Evolutionary conservation across 208 protist genomes (phyloP), one percentile per base, ranked within the genome.

Genomic region (Trypanosomatidae sp.): DNA sequence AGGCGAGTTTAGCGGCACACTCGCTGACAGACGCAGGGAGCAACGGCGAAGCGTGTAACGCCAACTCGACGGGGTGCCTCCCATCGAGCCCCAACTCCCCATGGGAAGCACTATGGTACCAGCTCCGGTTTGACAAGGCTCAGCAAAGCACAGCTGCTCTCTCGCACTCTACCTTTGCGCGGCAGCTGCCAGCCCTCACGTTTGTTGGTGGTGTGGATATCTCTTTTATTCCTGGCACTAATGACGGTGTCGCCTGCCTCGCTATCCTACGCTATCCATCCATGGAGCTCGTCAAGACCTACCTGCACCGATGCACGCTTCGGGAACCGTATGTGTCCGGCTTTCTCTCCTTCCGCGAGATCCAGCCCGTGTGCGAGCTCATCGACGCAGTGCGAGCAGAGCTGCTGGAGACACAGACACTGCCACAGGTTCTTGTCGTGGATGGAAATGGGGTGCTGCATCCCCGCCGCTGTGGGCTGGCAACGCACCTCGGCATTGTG

Each of bases 371-470:
- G 12, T 41, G 81, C 64, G 78, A 80, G 30, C 80, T 96, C 28
- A 80, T 95, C 30, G 58, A 82, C 17, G 62, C 60, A 8, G 68
- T 73, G 53, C 39, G 53, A 19, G 49, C 28, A 2, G 81, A 83
- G 49, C 47, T 95, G 9, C 46, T 55, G 36, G 81, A 71, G 10
- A 73, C 30, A 33, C 55, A 52, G 49, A 76, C 53, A 65, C 74
- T 82, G 68, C 92, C 91, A 33, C 92, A 99, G 60, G 68, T 99
- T 13, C 71, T 99, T 28, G 52, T 99, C 1, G 86, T 99, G 8
- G 98, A 99, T 73, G 98, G 98, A 17, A 99, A 99, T 70, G 98
- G 98, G 3, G 84, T 98, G 3, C 88, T 98, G 44, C 98, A 99
- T 64, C 94, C 87, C 41, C 73, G 95, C 12, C 88, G 94, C 12